Base-by-base conservation (phyloP, 257 asterid species). In the Solanum sparsipilum region DNA sequence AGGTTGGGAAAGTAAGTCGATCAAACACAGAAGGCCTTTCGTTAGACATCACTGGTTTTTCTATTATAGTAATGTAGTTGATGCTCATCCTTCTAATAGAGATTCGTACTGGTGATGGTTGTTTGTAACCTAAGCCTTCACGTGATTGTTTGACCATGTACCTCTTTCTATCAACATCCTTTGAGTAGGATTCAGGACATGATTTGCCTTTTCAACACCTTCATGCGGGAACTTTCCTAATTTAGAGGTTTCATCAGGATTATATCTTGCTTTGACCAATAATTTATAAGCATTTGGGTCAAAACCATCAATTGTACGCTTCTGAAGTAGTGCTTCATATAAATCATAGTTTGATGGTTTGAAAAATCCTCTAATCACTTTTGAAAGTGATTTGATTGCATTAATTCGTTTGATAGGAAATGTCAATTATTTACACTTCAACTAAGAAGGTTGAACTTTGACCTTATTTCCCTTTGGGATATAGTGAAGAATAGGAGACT, bases 211-310 rank as follows among this genome's bases (percentile, higher is more conserved):
- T 68, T 13, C 36, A 68, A 27, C 8, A n/a, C 0, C 74, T 68
- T 68, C 21, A 68, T 3, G 5, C 0, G 0, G 1, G 13, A 68
- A 0, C 21, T 68, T 68, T 0, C 21, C 36, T 29, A 27, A 6
- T 68, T 13, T 27, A 68, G 3, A 13, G 18, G 10, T 7, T 12
- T 68, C 21, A 68, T 68, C 3, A 0, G 3, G 21, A 27, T 68
- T 13, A 1, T 68, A 27, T 6, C 10, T 3, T 0, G 0, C 21
- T 68, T 27, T 27, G 0, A 11, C 21, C 5, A 27, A 27, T 13
- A 68, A 27, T 3, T 68, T 27, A 6, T 13, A 68, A 29, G 36
- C 5, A 27, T 68, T 68, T 0, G 1, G 21, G 20, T 68, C 4
- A 5, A 13, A 68, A 13, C 0, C 5, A 3, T 27, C 10, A 68